Evolutionary conservation across 2,329 filamentous ascomycete genomes (phyloP), one percentile per base, ranked within the genome.

Genomic region (Cryphonectria parasitica): DNA sequence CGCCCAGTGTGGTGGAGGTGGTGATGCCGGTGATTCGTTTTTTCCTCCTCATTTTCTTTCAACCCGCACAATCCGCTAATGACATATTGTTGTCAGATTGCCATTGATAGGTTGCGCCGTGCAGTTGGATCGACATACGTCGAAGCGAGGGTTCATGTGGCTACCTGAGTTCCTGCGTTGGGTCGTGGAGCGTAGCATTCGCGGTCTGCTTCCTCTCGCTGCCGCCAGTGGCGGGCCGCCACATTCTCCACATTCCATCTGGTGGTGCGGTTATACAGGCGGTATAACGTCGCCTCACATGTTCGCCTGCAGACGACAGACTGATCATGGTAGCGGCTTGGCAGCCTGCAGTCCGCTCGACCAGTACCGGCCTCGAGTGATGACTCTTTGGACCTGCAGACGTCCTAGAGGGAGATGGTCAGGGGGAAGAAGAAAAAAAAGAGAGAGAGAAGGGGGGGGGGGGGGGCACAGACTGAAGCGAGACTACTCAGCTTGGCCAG

Each of bases 241-340:
- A 66, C 63, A 64, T 54, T 63, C 34, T 54, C 71, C 68, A 66
- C 69, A 66, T 64, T 62, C 69, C 65, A 61, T 69, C 64, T 64
- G 39, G 36, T 28, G 34, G 25, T 64, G 19, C 64, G 58, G 64
- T 67, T 66, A 67, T 49, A 28, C 31, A 28, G 4, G 19, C 43
- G 19, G 19, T 49, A 64, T 64, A 62, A 61, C 34, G 62, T 52
- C 54, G 60, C 66, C 63, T 60, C 69, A 73, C 69, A 61, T 66
- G 63, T 63, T 43, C 49, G 49, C 52, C 41, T 64, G 63, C 69
- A 69, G 64, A 66, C 41, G 49, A 62, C 69, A 41, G 66, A 52
- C 54, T 63, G 66, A 68, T 45, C 56, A 64, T 52, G 61, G 63
- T 65, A 61, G 69, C 66, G 69, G 64, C 71, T 71, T 69, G 69